phyloP scores from a whole-genome alignment of 2,329 filamentous ascomycete species.

The Aureobasidium uvarum region DNA sequence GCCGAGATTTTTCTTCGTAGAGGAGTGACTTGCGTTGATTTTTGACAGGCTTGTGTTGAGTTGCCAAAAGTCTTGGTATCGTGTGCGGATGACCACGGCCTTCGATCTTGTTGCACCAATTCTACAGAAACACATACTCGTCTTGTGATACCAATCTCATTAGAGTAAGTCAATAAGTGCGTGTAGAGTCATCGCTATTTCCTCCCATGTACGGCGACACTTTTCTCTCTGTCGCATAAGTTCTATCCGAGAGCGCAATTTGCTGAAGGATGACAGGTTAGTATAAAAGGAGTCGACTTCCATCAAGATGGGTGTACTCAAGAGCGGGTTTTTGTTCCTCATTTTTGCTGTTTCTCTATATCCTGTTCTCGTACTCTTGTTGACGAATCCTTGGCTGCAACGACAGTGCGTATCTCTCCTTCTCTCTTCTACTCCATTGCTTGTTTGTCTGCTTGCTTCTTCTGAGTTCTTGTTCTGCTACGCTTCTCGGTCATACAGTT shows the following conservation, averaged over 20 bases:
- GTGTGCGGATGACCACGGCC: not conserved
- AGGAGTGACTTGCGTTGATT: not conserved
- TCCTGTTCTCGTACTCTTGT: conserved; percentile 60
- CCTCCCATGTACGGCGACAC: no score
- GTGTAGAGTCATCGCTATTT: not conserved
- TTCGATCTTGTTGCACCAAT: not conserved
- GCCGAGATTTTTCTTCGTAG: conserved; percentile 2
- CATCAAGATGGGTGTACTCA: conserved; percentile 26
- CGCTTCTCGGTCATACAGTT: not conserved
- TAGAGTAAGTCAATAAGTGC: conserved; percentile 3
- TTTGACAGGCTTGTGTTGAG: not conserved
- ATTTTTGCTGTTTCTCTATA: conserved; percentile 63
- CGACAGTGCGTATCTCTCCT: conserved; percentile 62
- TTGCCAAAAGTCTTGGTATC: conserved; percentile 17
- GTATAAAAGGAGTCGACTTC: not conserved
- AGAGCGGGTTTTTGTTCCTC: conserved; percentile 42
- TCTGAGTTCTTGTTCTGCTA: not conserved
- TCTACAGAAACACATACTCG: not conserved
- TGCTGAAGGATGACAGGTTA: conserved; percentile 19
- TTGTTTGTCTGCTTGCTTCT: not conserved
- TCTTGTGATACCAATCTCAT: not conserved
- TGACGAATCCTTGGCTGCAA: conserved; percentile 70
- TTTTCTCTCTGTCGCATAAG: not conserved
- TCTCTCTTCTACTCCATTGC: conserved; percentile 4
- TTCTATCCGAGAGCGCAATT: not conserved